Conservation (phyloP, 306 rosid species). For the Urtica urens region DNA sequence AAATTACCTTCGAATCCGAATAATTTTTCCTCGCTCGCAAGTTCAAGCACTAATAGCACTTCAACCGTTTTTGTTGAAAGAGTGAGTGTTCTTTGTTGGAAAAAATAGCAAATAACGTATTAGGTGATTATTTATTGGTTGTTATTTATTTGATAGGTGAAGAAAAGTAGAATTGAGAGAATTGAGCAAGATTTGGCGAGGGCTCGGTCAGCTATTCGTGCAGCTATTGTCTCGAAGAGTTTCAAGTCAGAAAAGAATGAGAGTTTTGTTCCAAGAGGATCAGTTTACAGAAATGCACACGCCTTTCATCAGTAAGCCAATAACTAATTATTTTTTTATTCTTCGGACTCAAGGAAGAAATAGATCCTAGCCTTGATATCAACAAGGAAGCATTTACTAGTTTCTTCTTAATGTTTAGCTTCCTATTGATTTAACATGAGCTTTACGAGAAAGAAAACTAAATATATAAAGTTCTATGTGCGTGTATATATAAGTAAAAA, state of each 20-base stretch:
- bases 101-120: too few species aligned
- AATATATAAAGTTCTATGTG: too few species aligned
- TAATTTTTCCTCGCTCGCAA: conserved; percentile 3
- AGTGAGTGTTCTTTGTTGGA: conserved; percentile 2
- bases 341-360: background rate
- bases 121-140: background rate
- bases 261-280: conserved; percentile 40
- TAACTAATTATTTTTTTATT: background rate
- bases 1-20: background rate
- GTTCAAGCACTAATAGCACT: conserved; percentile 1
- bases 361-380: too few species aligned
- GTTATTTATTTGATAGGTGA: conserved; percentile 10
- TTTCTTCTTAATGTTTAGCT: too few species aligned
- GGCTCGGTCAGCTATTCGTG: conserved; percentile 32
- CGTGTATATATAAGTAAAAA: too few species aligned
- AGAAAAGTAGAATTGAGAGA: conserved; percentile 12
- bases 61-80: background rate
- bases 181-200: conserved; percentile 29
- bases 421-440: too few species aligned
- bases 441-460: too few species aligned
- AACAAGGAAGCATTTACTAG: too few species aligned
- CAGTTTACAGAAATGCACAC: conserved; percentile 28
- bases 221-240: conserved; percentile 19
- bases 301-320: conserved; percentile 31
- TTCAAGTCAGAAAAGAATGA: conserved; percentile 18